phyloP scores from a whole-genome alignment of 106 monocot genomes.

The Dendrobium chrysotoxum region DNA sequence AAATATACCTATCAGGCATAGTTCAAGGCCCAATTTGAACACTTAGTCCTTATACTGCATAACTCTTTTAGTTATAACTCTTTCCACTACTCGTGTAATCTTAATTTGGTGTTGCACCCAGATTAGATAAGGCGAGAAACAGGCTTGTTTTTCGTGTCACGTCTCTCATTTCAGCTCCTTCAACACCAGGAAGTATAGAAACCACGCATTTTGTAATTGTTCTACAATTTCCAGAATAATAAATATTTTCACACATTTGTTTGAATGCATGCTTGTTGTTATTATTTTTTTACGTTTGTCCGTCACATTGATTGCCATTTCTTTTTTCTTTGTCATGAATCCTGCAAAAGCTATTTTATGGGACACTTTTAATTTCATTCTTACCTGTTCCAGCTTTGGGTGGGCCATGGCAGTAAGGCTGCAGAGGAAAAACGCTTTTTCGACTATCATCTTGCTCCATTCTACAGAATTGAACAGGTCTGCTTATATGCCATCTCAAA shows the following conservation, averaged over 20 bases:
- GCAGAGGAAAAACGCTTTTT: conserved; percentile 82
- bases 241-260: neutral
- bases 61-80: neutral
- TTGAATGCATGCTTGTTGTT: neutral
- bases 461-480: conserved; percentile 98
- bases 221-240: neutral
- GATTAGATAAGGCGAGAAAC: neutral
- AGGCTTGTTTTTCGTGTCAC: neutral
- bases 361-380: neutral
- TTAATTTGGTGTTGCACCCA: neutral
- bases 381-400: conserved; percentile 76
- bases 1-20: neutral
- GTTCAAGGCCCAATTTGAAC: neutral
- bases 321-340: neutral
- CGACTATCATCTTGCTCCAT: conserved; percentile 89
- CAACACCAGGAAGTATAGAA: neutral
- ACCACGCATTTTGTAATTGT: neutral
- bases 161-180: neutral
- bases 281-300: neutral
- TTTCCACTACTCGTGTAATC: neutral
- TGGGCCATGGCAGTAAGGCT: conserved; percentile 68
- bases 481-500: neutral
- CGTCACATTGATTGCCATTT: neutral
- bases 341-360: neutral
- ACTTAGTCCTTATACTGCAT: neutral